Evolutionary conservation across 1,139 yeast genomes (phyloP), one percentile per base, ranked within the genome.

Genomic region (Yamadazyma taylorii): DNA sequence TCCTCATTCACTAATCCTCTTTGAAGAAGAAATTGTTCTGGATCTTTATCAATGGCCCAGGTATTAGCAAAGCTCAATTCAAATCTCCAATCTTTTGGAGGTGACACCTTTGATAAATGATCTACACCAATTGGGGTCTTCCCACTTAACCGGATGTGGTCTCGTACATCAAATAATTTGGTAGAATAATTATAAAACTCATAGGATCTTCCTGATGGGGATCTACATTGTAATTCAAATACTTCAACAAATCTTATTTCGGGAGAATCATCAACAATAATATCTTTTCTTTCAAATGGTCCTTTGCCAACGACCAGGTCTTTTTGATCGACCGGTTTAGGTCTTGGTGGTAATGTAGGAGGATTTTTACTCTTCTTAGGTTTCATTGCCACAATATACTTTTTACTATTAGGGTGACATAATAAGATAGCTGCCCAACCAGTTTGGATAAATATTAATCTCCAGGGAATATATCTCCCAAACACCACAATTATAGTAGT

Each of bases 31-130:
- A 94, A 86, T 1, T 52, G 51, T 2, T 48, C 50, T 0, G 85
- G 79, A 19, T 74, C 54, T 9, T 53, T 49, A 52, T 87, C 96
- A 9, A 81, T 64, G 33, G 61, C 61, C 97, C 97, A 89, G n/a
- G 69, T 68, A 31, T 73, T 69, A 26, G 78, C 78, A 19, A 61
- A 64, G 4, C 68, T 71, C 49, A 63, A 52, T 40, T 78, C 83
- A 58, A 81, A 89, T 43, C 70, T 69, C 97, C 97, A 89, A 11
- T 79, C 83, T 11, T 61, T 60, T 0, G 96, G 95, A 1, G 95
- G 82, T 24, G 58, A 53, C 1, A 89, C 77, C 24, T 79, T 78
- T 1, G 70, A 65, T 24, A 89, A 53, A 24, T 65, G 64, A 21
- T 69, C 61, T 0, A 80, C 80, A 0, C 95, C 95, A 1, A 73